Evolutionary conservation across 257 asterid genomes (phyloP).

Genomic region (Solanum pennellii): DNA sequence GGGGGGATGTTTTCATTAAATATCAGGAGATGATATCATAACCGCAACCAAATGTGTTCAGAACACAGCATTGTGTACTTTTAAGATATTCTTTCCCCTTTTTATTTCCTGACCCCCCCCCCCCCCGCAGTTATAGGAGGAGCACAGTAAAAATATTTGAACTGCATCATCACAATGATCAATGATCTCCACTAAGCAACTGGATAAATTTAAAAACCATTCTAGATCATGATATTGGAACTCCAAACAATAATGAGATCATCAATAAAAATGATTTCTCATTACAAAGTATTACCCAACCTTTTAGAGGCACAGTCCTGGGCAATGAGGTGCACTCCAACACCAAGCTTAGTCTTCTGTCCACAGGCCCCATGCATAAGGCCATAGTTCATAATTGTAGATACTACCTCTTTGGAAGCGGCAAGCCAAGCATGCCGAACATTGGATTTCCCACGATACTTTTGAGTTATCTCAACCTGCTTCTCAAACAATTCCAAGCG

Average conservation of each 20-base stretch:
- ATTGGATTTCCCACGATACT: conserved; percentile 64
- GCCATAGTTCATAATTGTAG: conserved; percentile 53
- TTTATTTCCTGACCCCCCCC: not conserved
- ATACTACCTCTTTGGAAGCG: conserved; percentile 37
- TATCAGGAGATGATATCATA: not conserved
- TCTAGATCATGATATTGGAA: not conserved
- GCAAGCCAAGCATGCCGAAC: conserved; percentile 86
- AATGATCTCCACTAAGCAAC: not conserved
- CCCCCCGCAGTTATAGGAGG: not conserved
- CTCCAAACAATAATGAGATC: not conserved
- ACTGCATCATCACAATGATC: not conserved
- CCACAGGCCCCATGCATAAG: conserved; percentile 32
- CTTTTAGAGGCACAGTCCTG: conserved; percentile 55
- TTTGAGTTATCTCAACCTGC: conserved; percentile 56
- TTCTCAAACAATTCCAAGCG: conserved; percentile 65
- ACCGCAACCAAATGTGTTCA: not conserved
- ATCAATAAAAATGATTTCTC: not conserved
- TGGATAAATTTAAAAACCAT: not conserved
- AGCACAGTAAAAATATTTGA: not conserved
- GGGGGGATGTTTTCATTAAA: not conserved
- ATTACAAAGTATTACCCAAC: conserved; percentile 20
- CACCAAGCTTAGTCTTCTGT: conserved; percentile 26
- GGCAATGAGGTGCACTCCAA: conserved; percentile 65
- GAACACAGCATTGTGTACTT: not conserved
- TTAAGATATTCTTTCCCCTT: not conserved